Percentiles rank a stretch among this genome's conserved stretches.
These are phyloP conservation scores for Xylaria intraflava DNA, from an alignment of 495 filamentous ascomycete species.

Conservation along the genomic window DNA sequence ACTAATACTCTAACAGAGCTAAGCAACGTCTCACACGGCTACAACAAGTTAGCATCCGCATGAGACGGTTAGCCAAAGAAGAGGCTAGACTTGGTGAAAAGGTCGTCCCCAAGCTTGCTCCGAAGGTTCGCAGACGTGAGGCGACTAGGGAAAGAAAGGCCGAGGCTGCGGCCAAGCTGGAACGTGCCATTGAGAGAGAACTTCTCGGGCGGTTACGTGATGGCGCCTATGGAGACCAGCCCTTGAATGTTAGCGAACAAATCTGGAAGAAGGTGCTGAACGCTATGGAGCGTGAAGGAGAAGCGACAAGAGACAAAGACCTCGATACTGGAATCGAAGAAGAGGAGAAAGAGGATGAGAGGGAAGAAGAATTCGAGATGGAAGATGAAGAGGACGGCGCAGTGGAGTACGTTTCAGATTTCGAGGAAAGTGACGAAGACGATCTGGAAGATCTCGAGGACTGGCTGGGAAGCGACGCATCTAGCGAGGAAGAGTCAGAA, in stretches of 20 bases:
- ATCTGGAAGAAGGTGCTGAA: slow-evolving; percentile 98
- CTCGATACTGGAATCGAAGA: slow-evolving; percentile 79
- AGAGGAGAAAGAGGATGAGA: slow-evolving; percentile 65
- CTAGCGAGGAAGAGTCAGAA: slow-evolving; percentile 41
- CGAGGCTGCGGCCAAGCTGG: slow-evolving; percentile 86
- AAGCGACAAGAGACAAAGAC: slow-evolving; percentile 80
- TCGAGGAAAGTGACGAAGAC: slow-evolving; percentile 49
- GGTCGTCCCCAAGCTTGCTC: slow-evolving; percentile 82
- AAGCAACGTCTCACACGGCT: slow-evolving; percentile 93
- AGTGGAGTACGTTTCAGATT: slow-evolving; percentile 75
- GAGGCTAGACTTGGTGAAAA: slow-evolving; percentile 87
- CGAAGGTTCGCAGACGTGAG: slow-evolving; percentile 84
- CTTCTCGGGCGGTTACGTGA: slow-evolving; percentile 84
- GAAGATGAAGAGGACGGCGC: slow-evolving; percentile 65
- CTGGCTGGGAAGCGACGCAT: slow-evolving; percentile 45
- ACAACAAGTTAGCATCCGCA: slow-evolving; percentile 87
- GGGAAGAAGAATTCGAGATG: slow-evolving; percentile 44
- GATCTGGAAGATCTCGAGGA: slow-evolving; percentile 42
- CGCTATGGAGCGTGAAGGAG: slow-evolving; percentile 78
- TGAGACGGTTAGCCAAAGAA: slow-evolving; percentile 75
- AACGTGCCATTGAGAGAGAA: slow-evolving; percentile 92
- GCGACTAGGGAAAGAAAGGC: slow-evolving; percentile 91
- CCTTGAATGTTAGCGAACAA: slow-evolving; percentile 84
- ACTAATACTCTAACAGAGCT: slow-evolving; percentile 29
- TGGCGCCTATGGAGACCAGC: slow-evolving; percentile 91